Percentiles rank a stretch among this genome's conserved stretches.
These are phyloP conservation scores for Trichophaea hybrida DNA, from an alignment of 2,329 filamentous ascomycete species.

Conservation along the genomic window DNA sequence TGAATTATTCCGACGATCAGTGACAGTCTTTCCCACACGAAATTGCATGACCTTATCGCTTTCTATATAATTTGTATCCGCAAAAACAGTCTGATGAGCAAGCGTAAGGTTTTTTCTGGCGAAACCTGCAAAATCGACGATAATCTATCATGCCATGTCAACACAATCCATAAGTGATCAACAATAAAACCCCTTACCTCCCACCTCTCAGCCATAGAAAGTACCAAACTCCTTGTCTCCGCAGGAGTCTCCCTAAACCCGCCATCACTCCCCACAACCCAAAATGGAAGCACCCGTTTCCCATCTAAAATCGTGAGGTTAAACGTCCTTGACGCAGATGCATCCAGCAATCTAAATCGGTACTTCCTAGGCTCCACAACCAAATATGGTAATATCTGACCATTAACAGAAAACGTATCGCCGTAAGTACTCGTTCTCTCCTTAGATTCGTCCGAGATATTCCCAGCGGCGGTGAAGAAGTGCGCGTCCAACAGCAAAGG, in stretches of 20 bases:
- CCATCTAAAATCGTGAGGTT: constrained; percentile 37
- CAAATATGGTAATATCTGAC: constrained; percentile 44
- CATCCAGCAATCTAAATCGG: constrained; percentile 42
- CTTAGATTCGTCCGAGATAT: constrained; percentile 36
- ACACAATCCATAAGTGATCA: background rate
- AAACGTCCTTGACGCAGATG: constrained; percentile 36
- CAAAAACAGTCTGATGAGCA: constrained; percentile 31
- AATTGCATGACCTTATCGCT: constrained; percentile 43
- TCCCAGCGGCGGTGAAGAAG: constrained; percentile 37
- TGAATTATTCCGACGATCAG: constrained; percentile 29
- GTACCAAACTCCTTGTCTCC: constrained; percentile 32
- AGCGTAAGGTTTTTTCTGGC: constrained; percentile 39
- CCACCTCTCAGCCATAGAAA: constrained; percentile 45
- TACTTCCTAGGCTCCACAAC: constrained; percentile 47
- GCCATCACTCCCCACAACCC: constrained; percentile 42
- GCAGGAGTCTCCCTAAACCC: constrained; percentile 39
- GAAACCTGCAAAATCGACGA: constrained; percentile 42
- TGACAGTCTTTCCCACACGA: constrained; percentile 33
- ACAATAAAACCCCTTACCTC: constrained; percentile 30
- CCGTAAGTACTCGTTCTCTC: constrained; percentile 38
- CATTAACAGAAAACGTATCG: constrained; percentile 45
- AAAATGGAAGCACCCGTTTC: constrained; percentile 31
- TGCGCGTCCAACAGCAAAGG: constrained; percentile 40
- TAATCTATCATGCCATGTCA: constrained; percentile 12
- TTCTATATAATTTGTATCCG: constrained; percentile 38